Evolutionary conservation across 768 basidiomycete species (phyloP), one percentile per base, ranked within the genome.

Genomic region (Auriscalpium orientale): DNA sequence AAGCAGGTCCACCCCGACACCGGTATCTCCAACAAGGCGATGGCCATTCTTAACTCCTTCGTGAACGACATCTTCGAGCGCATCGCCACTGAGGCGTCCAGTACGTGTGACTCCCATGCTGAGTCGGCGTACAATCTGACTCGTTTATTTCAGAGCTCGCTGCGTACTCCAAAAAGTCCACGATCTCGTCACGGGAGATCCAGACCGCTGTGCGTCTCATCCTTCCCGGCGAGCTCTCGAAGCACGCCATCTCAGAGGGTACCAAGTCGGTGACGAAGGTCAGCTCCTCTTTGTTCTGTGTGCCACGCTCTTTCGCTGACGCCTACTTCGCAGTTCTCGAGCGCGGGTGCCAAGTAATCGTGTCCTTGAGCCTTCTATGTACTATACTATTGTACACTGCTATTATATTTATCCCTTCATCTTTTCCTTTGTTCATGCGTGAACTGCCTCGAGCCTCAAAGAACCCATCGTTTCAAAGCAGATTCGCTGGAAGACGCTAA

Each of bases 1-100:
- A 97, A 90, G 76, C 95, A 97, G 76, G 93, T 97, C 61, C 95
- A 95, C 76, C 95, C 95, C 53, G 94, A 95, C 66, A 95, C 94
- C 53, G 95, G 95, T 86, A 95, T 97, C 81, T 95, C 93, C 40
- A 95, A 92, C 83, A 95, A 95, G 74, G 87, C 88, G 3, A 91
- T 93, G 89, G 86, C 89, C 60, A 93, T 94, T 66, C 75, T 92
- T 46, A 91, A 93, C 79, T 89, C 86, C 33, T 93, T 95, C 61
- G 92, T 94, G 72, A 93, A 94, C 67, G 91, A 93, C 63, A 92
- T 94, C 70, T 94, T 95, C 59, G 92, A 94, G 70, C 87, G 93
- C 34, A 89, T 95, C 68, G 92, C 91, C 5, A 85, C 83, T 13
- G 91, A 92, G 64, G 91, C 91, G 51, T 91, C 89, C 61, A 91